Conservation (phyloP, 2,329 filamentous ascomycete genomes). For the Sporothrix luriei region DNA sequence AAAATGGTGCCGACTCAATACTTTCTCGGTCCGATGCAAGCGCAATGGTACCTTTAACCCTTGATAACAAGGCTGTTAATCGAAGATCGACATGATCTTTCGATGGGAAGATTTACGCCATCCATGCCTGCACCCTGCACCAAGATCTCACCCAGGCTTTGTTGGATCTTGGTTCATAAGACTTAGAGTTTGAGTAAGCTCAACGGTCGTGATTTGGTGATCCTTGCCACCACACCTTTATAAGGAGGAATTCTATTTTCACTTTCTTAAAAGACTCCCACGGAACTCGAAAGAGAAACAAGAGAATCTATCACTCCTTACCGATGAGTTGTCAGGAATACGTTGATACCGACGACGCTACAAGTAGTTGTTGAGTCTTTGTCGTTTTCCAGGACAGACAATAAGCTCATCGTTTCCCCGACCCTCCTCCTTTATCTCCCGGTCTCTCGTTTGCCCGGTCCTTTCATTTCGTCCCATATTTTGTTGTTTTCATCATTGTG, state of each 20-base stretch:
- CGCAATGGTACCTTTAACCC: neutral
- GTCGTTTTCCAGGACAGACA: neutral
- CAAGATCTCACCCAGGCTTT: neutral
- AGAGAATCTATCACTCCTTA: too few relatives aligned
- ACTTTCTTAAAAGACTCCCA: neutral
- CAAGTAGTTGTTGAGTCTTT: too few relatives aligned
- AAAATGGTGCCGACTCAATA: neutral
- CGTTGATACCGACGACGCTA: too few relatives aligned
- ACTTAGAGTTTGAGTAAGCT: constrained; percentile 5
- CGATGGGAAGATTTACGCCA: neutral
- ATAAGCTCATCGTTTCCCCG: neutral
- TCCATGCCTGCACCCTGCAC: neutral
- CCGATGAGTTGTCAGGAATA: too few relatives aligned
- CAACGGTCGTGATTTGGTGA: neutral
- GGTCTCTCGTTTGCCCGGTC: neutral
- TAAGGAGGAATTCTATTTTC: neutral
- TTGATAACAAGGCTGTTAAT: neutral
- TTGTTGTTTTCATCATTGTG: neutral
- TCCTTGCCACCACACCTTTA: neutral
- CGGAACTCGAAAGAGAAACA: neutral
- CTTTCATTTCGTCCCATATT: neutral
- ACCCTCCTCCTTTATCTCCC: neutral
- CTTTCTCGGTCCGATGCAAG: neutral
- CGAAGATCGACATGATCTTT: neutral
- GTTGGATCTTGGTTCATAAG: neutral